Evolutionary conservation across 2,329 filamentous ascomycete species (phyloP).

Genomic region (Fusarium redolens): DNA sequence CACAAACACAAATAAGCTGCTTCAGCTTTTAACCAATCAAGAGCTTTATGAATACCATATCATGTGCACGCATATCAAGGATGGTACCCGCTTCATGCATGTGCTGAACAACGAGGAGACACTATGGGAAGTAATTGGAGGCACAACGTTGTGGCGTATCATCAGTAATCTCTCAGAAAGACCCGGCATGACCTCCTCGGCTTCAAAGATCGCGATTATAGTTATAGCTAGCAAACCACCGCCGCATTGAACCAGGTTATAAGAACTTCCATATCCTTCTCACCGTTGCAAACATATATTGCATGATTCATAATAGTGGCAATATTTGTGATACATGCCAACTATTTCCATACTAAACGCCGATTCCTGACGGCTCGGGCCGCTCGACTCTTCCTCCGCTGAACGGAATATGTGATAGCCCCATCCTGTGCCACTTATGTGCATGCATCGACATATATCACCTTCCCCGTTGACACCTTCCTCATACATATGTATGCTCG

Average conservation of each 20-base stretch:
- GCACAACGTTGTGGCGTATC: neutral
- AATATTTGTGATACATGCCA: fast-evolving
- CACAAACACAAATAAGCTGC: neutral
- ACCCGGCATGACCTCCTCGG: too few relatives aligned
- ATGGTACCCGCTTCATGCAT: neutral
- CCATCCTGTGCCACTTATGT: neutral
- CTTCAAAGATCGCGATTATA: too few relatives aligned
- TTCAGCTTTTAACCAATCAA: neutral
- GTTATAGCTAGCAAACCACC: too few relatives aligned
- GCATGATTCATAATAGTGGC: neutral
- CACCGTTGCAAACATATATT: neutral
- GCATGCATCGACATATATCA: neutral
- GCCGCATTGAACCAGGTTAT: too few relatives aligned
- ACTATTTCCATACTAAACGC: neutral
- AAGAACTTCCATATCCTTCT: fast-evolving
- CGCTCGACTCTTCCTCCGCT: neutral
- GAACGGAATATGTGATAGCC: neutral
- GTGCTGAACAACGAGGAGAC: neutral
- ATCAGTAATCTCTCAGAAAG: too few relatives aligned
- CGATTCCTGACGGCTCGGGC: neutral
- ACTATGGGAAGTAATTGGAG: neutral
- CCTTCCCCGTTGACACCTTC: neutral
- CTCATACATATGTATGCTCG: fast-evolving
- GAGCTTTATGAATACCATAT: fast-evolving
- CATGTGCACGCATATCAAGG: neutral